Percentiles rank a stretch among this genome's conserved stretches.
phyloP scores from a whole-genome alignment of 2,329 filamentous ascomycete species.

The Aspergillus novofumigatus region DNA sequence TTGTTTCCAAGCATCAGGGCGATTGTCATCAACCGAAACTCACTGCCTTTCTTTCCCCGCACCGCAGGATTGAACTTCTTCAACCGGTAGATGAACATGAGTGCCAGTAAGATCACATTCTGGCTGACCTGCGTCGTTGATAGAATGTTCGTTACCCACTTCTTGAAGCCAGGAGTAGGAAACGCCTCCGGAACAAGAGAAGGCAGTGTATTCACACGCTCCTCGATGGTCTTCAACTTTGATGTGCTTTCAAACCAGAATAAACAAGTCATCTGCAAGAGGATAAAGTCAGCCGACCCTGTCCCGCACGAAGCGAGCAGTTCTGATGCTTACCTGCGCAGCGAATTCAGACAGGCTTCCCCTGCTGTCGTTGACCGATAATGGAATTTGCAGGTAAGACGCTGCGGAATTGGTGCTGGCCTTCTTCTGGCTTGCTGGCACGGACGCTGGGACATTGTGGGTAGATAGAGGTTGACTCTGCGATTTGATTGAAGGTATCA shows the following conservation, averaged over 20 bases:
- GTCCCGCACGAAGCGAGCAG: neutral
- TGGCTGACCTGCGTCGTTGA: slow-evolving; percentile 94
- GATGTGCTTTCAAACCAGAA: slow-evolving; percentile 95
- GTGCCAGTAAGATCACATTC: slow-evolving; percentile 84
- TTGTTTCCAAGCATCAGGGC: slow-evolving; percentile 98
- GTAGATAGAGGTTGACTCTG: slow-evolving; percentile 19
- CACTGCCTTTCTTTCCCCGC: slow-evolving; percentile 86
- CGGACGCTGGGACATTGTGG: slow-evolving; percentile 19
- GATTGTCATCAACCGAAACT: slow-evolving; percentile 87
- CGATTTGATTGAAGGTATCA: slow-evolving; percentile 20
- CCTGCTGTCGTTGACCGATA: slow-evolving; percentile 69
- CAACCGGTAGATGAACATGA: slow-evolving; percentile 88
- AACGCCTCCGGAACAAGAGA: slow-evolving; percentile 66
- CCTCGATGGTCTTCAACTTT: slow-evolving; percentile 71
- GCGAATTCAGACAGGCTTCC: slow-evolving; percentile 79
- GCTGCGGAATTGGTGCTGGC: slow-evolving; percentile 37
- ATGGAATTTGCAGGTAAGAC: slow-evolving; percentile 64
- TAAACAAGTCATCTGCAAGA: slow-evolving; percentile 76
- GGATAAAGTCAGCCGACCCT: slow-evolving; percentile 4
- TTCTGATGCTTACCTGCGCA: slow-evolving; percentile 58
- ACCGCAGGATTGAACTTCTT: slow-evolving; percentile 87
- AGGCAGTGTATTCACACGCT: slow-evolving; percentile 45
- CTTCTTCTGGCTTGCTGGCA: slow-evolving; percentile 24
- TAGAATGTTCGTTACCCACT: slow-evolving; percentile 89
- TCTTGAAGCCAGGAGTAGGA: slow-evolving; percentile 75